A percentile compares a stretch with the other conserved stretches of the same genome.
Evolutionary conservation across 2,329 filamentous ascomycete species (phyloP).

Genomic region (Fusarium sp.): DNA sequence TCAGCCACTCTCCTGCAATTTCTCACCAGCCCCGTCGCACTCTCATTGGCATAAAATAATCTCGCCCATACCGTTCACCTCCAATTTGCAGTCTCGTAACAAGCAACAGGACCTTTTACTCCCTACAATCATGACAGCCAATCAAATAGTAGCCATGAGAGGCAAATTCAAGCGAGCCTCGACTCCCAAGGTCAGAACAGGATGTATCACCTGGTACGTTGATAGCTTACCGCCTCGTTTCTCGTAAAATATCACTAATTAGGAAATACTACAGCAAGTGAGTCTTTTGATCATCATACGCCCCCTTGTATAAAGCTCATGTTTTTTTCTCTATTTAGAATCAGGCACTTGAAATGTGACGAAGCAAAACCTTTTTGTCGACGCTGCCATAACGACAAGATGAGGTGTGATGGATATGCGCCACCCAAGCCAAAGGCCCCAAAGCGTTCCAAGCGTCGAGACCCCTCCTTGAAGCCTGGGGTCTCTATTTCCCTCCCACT

Average conservation of each 20-base stretch:
- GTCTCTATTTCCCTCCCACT: background rate
- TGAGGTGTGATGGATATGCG: conserved; percentile 16
- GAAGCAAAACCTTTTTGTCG: conserved; percentile 9
- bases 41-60: background rate
- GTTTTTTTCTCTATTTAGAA: background rate
- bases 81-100: background rate
- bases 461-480: background rate
- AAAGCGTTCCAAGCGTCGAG: background rate
- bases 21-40: background rate
- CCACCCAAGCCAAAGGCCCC: background rate
- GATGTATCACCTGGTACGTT: conserved; percentile 18
- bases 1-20: background rate
- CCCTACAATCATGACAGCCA: background rate
- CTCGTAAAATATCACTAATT: background rate
- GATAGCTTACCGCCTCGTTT: background rate
- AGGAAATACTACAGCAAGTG: background rate
- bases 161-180: conserved; percentile 12
- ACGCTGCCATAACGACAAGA: conserved; percentile 10
- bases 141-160: background rate
- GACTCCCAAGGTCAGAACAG: background rate
- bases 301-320: background rate
- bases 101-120: fast-evolving
- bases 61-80: background rate
- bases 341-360: conserved; percentile 6
- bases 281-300: background rate